A percentile compares a stretch with the other conserved stretches of the same genome.
These are phyloP conservation scores for Chlorella sp. DNA, from an alignment of 139 green algal genomes.

Conservation along the genomic window DNA sequence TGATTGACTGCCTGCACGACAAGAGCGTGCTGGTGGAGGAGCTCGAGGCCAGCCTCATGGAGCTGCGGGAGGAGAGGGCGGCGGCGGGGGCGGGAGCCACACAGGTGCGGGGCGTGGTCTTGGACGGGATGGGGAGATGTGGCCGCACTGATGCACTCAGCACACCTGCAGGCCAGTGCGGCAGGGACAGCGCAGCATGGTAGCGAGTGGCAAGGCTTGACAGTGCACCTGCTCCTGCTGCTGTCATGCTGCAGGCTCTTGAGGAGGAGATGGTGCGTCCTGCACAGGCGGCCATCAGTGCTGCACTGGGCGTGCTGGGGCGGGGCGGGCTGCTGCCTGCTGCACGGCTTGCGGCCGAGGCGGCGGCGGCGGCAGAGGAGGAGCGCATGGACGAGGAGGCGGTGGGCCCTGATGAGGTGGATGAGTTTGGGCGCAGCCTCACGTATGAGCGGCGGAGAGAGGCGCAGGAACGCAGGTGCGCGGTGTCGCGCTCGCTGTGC, in stretches of 20 bases:
- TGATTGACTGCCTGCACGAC: slow-evolving; percentile 77
- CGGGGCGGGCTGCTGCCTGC: slow-evolving; percentile 31
- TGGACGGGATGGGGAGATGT: too few relatives aligned
- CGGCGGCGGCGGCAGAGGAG: slow-evolving; percentile 32
- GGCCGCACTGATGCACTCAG: too few relatives aligned
- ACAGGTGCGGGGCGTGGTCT: neutral
- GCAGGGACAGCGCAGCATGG: too few relatives aligned
- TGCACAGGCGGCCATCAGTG: slow-evolving; percentile 46
- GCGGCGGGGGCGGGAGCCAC: slow-evolving; percentile 10
- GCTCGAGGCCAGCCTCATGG: slow-evolving; percentile 68
- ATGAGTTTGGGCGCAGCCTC: slow-evolving; percentile 86
- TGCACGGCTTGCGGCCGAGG: slow-evolving; percentile 36
- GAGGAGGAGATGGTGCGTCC: slow-evolving; percentile 15
- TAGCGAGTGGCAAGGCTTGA: too few relatives aligned
- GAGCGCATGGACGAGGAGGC: slow-evolving; percentile 10
- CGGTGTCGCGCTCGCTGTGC: too few relatives aligned
- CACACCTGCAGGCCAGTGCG: neutral
- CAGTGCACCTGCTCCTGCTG: too few relatives aligned
- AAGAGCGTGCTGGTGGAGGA: slow-evolving; percentile 84
- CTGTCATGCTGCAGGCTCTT: slow-evolving; percentile 5
- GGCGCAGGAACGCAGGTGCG: slow-evolving; percentile 14
- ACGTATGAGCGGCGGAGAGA: slow-evolving; percentile 52
- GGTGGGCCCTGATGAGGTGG: slow-evolving; percentile 41
- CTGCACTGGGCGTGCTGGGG: slow-evolving; percentile 48
- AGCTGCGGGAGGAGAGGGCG: slow-evolving; percentile 37